A percentile compares a stretch with the other conserved stretches of the same genome.
Conservation (phyloP, 306 rosid species). For the Delonix regia region DNA sequence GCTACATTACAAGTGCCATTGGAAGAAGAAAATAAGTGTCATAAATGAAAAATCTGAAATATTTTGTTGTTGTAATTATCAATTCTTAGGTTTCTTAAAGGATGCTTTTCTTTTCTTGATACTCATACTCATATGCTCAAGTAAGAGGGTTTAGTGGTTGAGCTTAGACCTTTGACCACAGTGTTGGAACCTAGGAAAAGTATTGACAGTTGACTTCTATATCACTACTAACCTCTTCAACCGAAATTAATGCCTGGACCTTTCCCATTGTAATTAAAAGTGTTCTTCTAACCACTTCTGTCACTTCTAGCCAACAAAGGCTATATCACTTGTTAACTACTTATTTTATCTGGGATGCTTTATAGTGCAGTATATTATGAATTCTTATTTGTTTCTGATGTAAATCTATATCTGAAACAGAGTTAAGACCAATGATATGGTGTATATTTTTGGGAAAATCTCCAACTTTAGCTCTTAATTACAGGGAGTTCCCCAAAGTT, state of each 20-base stretch:
- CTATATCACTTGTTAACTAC: background rate
- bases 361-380: background rate
- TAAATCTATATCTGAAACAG: background rate
- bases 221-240: background rate
- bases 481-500: background rate
- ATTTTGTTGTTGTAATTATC: background rate
- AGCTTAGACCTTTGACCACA: background rate
- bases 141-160: background rate
- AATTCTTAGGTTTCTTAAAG: background rate
- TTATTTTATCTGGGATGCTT: background rate
- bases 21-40: conserved; percentile 1
- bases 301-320: background rate
- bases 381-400: background rate
- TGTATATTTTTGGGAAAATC: background rate
- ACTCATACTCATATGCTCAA: background rate
- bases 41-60: conserved; percentile 7
- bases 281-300: background rate
- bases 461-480: conserved; percentile 1
- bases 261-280: background rate
- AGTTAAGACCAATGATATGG: background rate
- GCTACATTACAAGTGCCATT: conserved; percentile 15
- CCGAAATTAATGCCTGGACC: background rate
- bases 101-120: background rate
- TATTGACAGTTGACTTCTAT: background rate
- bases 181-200: background rate